These are phyloP conservation scores for Fistulifera pelliculosa DNA, from an alignment of 108 stramenopile genomes.

Conservation along the genomic window DNA sequence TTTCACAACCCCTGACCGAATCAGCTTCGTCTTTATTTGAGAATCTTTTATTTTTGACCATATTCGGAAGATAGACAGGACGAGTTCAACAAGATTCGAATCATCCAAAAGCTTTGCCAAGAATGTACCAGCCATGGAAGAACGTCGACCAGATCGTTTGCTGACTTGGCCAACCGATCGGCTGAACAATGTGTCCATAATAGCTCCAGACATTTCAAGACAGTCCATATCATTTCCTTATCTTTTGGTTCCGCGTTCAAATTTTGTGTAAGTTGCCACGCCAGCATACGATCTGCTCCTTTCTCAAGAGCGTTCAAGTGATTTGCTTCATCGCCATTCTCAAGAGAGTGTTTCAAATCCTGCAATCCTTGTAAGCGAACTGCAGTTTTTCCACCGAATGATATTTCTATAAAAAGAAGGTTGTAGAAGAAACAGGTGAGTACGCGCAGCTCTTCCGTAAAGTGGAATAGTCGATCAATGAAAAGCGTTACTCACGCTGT, in stretches of 20 bases:
- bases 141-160: not conserved
- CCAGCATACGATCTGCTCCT: not conserved
- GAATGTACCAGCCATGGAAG: not conserved
- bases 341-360: not conserved
- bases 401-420: not conserved
- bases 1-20: not conserved
- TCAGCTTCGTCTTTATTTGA: not conserved
- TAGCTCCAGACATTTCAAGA: not conserved
- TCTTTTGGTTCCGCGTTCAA: not conserved
- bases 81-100: not conserved
- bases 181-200: not conserved
- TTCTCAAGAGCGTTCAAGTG: not conserved
- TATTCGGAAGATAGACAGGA: slow-evolving; percentile 1
- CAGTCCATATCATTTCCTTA: not conserved
- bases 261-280: not conserved
- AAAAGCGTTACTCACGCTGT: not conserved
- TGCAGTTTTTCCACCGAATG: not conserved
- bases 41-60: slow-evolving; percentile 3
- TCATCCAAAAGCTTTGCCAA: not conserved
- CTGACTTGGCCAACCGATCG: not conserved
- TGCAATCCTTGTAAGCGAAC: not conserved
- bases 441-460: not conserved
- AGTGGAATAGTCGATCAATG: slow-evolving; percentile 1
- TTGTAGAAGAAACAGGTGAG: not conserved
- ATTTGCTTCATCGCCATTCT: not conserved